Evolutionary conservation across 208 protist species (phyloP).

Genomic region (Wallacemonas collosoma): DNA sequence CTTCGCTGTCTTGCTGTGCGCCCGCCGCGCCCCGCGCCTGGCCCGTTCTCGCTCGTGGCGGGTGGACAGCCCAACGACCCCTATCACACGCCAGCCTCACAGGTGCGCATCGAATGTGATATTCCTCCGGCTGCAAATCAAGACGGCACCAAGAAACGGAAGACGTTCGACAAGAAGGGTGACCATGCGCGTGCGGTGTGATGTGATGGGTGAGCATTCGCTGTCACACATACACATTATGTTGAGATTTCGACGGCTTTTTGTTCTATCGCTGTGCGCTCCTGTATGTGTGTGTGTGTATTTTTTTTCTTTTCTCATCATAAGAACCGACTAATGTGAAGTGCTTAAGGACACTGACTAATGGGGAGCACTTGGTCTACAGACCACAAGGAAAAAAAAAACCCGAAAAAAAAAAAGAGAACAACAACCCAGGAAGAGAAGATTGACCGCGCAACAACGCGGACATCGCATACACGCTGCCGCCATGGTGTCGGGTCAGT

Average conservation of each 20-base stretch:
- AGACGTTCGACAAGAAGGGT: not conserved
- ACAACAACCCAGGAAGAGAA: conserved; percentile 21
- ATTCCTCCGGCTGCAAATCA: not conserved
- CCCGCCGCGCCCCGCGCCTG: conserved; percentile 21
- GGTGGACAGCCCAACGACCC: conserved; percentile 95
- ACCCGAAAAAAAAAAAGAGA: conserved; percentile 16
- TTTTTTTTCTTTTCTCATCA: no score
- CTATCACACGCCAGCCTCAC: conserved; percentile 49
- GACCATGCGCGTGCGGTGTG: no score
- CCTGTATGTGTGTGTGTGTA: not conserved
- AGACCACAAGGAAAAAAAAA: no score
- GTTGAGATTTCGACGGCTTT: no score
- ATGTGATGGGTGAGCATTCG: no score
- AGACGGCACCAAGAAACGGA: not conserved
- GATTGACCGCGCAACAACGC: conserved; percentile 1
- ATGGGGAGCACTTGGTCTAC: no score
- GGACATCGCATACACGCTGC: no score
- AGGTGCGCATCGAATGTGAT: conserved; percentile 17
- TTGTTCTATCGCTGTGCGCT: not conserved
- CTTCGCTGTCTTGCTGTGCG: conserved; percentile 57
- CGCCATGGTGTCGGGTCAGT: no score
- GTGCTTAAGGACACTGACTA: no score
- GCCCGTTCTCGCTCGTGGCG: conserved; percentile 18
- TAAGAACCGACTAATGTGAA: no score
- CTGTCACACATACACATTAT: no score